Conservation (phyloP, 495 filamentous ascomycete species). For the Talaromyces ruber region DNA sequence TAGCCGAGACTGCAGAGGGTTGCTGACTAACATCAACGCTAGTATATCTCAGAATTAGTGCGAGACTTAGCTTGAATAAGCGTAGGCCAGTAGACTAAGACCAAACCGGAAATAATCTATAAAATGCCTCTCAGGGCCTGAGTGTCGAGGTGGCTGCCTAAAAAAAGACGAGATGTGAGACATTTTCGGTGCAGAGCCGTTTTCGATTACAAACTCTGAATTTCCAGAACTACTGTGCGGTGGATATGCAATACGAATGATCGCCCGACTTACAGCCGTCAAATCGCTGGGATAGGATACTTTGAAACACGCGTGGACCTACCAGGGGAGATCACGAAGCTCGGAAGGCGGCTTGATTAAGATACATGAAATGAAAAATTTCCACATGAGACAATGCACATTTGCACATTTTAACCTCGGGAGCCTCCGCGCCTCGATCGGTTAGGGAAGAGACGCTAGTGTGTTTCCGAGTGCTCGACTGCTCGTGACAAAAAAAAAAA, state of each 20-base stretch:
- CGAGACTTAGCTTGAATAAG: neutral
- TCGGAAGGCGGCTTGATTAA: neutral
- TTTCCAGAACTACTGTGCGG: too few relatives aligned
- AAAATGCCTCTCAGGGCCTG: neutral
- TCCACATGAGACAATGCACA: neutral
- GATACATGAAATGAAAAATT: neutral
- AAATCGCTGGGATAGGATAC: neutral
- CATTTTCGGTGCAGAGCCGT: neutral
- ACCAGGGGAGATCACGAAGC: neutral
- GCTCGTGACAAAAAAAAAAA: neutral
- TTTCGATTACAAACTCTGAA: neutral
- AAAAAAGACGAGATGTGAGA: neutral
- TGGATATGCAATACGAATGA: neutral
- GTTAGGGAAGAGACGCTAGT: neutral
- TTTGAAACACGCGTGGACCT: neutral
- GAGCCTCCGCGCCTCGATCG: neutral
- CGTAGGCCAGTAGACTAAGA: neutral
- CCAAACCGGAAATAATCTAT: neutral
- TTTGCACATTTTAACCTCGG: neutral
- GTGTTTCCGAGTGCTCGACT: neutral
- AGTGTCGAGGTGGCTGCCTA: neutral
- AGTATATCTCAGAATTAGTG: neutral
- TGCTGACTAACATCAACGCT: slow-evolving; percentile 1
- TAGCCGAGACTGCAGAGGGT: neutral
- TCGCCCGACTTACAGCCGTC: neutral